Evolutionary conservation across 495 filamentous ascomycete genomes (phyloP), one percentile per base, ranked within the genome.

Genomic region (Lasiosphaeris hirsuta): DNA sequence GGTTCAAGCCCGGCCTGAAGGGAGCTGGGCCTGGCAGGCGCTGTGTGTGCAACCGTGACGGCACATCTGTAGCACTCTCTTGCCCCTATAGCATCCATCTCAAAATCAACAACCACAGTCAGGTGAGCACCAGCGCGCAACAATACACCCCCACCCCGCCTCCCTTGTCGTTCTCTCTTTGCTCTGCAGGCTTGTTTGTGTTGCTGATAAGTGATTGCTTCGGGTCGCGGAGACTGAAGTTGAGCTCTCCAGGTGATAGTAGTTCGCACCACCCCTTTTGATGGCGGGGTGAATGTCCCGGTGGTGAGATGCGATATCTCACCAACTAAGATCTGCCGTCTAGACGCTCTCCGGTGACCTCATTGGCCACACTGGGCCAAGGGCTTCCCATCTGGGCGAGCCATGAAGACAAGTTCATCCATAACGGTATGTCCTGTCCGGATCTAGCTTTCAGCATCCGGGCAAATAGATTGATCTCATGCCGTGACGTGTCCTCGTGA

Each of bases 261-360:
- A 30, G 23, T 5, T 30, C 23, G 23, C 23, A 30, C 23, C 23
- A 30, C 23, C 33, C 46, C 46, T 19, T 33, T 49, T 49, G 46
- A 49, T 49, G 23, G 19, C 33, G 46, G 46, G 46, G 10, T 49
- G 19, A 49, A 35, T 23, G 14, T 11, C 15, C 35, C 9, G 38
- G 23, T 17, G 38, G 19, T 44, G 14, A n/a, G 7, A 54, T 54
- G 14, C 30, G 7, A 54, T 54, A 54, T 33, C 51, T 35, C 19
- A n/a, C 15, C 51, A 35, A 30, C 7, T 43, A 54, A 44, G 40
- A 30, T 23, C 10, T 30, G 18, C 13, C 13, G 18, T 23, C 10
- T 45, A 15, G 43, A 23, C 10, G 19, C 51, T 15, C 33, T 34
- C 19, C 38, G 19, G 13, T 7, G 10, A 15, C 23, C 19, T 9